Percentiles rank a stretch among this genome's conserved stretches.
Conservation (phyloP, 1,284 basidiomycete genomes). For the Volvariella surrecta region DNA sequence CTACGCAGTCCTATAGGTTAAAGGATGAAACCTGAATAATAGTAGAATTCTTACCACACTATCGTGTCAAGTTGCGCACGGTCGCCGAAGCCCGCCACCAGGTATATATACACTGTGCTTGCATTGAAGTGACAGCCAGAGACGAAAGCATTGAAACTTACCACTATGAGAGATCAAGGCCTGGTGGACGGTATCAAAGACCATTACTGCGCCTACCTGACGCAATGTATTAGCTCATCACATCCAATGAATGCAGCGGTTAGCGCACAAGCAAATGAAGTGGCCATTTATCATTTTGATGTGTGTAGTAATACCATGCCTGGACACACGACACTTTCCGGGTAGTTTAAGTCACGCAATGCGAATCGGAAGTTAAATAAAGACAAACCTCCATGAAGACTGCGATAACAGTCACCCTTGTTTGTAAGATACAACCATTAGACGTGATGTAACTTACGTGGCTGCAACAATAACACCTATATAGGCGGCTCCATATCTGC, state of each 20-base stretch:
- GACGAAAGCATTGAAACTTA: slow-evolving; percentile 17
- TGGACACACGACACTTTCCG: slow-evolving; percentile 49
- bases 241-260: too few species aligned
- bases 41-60: slow-evolving; percentile 31
- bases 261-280: slow-evolving; percentile 32
- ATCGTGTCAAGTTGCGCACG: slow-evolving; percentile 23
- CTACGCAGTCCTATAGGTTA: slow-evolving; percentile 17
- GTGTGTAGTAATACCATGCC: slow-evolving; percentile 46
- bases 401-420: slow-evolving; percentile 14
- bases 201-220: slow-evolving; percentile 37
- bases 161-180: slow-evolving; percentile 45
- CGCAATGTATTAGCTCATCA: neutral
- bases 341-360: slow-evolving; percentile 4
- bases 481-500: slow-evolving; percentile 39
- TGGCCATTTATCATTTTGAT: slow-evolving; percentile 39
- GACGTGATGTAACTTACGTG: slow-evolving; percentile 22
- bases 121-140: neutral
- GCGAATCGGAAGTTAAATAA: neutral
- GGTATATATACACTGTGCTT: slow-evolving; percentile 43
- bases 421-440: neutral
- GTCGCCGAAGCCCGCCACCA: slow-evolving; percentile 39
- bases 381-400: slow-evolving; percentile 43
- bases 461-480: slow-evolving; percentile 40
- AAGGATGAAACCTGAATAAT: neutral
- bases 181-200: slow-evolving; percentile 47